Evolutionary conservation across 2,329 filamentous ascomycete species (phyloP), one percentile per base, ranked within the genome.

Genomic region (Colletotrichum sidae): DNA sequence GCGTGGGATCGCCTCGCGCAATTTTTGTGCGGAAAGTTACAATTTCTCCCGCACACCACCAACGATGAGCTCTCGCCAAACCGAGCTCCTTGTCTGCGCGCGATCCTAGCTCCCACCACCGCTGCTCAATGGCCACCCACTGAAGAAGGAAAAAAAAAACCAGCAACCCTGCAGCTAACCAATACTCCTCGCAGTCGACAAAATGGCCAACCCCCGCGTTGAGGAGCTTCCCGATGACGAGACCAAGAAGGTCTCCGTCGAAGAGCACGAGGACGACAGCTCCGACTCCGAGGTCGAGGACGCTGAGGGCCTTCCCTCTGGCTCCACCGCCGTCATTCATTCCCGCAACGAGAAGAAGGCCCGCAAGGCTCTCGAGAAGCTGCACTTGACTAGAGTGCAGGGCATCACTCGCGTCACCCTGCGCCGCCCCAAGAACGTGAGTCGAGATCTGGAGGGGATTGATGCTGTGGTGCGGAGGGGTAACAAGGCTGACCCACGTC

Each of bases 301-400:
- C 69, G 62, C 62, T 11, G 89, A 85, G 72, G 88, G 88, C 73
- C 79, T 88, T 72, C 93, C 95, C 79, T 91, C 92, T 72, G 96
- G 95, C 78, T 92, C 94, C 77, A 89, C 91, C 71, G 92, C 95
- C 77, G 89, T 96, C 75, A 91, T 99, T 78, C 95, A 98, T 89
- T 97, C 93, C 79, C 94, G 96, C 83, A 98, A 98, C 86, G 96
- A 99, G 92, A 99, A 99, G 92, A 99, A 99, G 91, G 96, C 96
- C 76, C 92, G 96, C 85, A 99, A 99, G 90, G 94, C 94, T 77
- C 97, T 99, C 80, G 92, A 94, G 82, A 99, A 99, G 90, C 90
- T 98, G 78, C 94, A 97, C 80, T 86, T 99, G 79, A 96, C 93
- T 88, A 94, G 95, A 78, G 92, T 99, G 73, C 92, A 92, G 77